Evolutionary conservation across 169 alveolate genomes (phyloP).

Genomic region (Cryptosporidium sp.): DNA sequence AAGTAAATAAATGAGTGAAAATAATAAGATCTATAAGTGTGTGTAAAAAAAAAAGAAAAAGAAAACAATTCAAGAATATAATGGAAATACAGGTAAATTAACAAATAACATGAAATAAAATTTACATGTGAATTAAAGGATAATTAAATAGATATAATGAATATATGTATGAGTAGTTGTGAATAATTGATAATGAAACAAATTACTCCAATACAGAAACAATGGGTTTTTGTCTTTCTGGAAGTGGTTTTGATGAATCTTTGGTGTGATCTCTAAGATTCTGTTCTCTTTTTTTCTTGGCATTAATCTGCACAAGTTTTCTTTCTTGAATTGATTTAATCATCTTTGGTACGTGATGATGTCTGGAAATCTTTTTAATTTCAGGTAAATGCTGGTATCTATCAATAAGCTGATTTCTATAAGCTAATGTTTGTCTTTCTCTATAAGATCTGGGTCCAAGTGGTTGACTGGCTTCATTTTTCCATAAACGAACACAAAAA

Average conservation of each 20-base stretch:
- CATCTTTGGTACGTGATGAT: constrained; percentile 89
- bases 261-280: constrained; percentile 72
- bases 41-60: background rate
- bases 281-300: constrained; percentile 81
- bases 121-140: background rate
- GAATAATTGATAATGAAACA: background rate
- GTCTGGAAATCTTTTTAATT: constrained; percentile 87
- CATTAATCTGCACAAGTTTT: constrained; percentile 81
- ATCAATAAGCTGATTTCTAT: constrained; percentile 86
- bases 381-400: constrained; percentile 86
- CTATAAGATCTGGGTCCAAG: constrained; percentile 82
- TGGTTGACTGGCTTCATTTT: constrained; percentile 88
- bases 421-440: constrained; percentile 88
- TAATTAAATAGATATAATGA: background rate
- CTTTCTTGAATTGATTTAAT: constrained; percentile 83
- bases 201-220: constrained; percentile 26
- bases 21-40: background rate
- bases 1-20: too few relatives aligned
- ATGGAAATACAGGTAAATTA: background rate
- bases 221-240: constrained; percentile 72
- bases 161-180: background rate
- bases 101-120: too few relatives aligned
- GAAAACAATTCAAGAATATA: background rate
- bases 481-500: constrained; percentile 97
- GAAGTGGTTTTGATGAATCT: constrained; percentile 28